These are phyloP conservation scores for Stephania japonica DNA, from an alignment of 164 flowering plant species.

Conservation along the genomic window DNA sequence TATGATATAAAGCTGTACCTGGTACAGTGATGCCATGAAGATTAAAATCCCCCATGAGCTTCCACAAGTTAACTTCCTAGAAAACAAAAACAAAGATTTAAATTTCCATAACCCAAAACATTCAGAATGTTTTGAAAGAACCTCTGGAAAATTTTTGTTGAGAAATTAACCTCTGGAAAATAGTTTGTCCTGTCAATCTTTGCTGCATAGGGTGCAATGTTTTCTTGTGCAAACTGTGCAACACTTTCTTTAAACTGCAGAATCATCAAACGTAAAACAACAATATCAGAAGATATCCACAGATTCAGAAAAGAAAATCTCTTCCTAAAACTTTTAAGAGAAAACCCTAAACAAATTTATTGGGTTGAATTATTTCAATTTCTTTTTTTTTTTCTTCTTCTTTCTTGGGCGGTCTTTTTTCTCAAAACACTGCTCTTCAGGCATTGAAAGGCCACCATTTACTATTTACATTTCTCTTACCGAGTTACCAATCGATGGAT, in stretches of 20 bases:
- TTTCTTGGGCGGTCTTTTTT: background rate
- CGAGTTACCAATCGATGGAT: too few relatives aligned
- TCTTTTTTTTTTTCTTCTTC: too few relatives aligned
- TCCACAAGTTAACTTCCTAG: conserved; percentile 93
- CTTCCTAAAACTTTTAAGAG: background rate
- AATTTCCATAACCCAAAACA: background rate
- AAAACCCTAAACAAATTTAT: background rate
- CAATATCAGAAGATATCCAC: background rate
- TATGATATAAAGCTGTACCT: conserved; percentile 34
- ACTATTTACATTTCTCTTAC: background rate
- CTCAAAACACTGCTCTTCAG: background rate
- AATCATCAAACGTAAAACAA: background rate
- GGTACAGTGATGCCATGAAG: conserved; percentile 97
- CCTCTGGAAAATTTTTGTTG: conserved; percentile 59
- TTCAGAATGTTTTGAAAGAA: conserved; percentile 10
- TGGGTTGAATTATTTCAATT: background rate
- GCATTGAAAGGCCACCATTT: background rate
- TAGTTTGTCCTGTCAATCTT: conserved; percentile 66
- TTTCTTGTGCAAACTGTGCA: conserved; percentile 76
- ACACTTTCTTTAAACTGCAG: conserved; percentile 93
- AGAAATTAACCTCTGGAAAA: conserved; percentile 64
- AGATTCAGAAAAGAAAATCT: background rate
- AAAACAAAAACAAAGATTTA: background rate
- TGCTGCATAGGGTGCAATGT: conserved; percentile 86
- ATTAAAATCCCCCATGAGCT: conserved; percentile 95